Base-by-base conservation (phyloP, 768 basidiomycete species). In the Daedaleopsis sinensis region DNA sequence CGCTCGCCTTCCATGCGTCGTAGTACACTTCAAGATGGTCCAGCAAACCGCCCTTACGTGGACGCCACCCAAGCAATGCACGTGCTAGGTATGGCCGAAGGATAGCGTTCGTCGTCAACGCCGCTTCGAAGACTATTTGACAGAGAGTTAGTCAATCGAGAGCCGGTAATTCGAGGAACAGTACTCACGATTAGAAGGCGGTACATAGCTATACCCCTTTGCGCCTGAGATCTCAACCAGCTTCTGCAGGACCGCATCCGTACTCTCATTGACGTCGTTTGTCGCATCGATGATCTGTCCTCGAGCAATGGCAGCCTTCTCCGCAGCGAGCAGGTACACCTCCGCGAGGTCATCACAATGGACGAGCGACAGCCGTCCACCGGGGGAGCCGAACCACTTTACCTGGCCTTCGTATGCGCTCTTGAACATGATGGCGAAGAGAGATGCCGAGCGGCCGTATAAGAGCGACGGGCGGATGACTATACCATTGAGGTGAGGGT, bases 271-370 rank as follows among this genome's bases (percentile, higher is more conserved):
- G 10, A 62, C 48, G 32, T 75, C 74, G 63, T 82, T 82, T 13
- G 73, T 64, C 1, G 70, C 78, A 52, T 79, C 73, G 70, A 83
- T 79, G 13, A 77, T 75, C 62, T 73, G 68, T 11, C 81, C 81
- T 0, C 68, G 67, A 18, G 75, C 62, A 9, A 78, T 60, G 10
- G 67, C 56, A 0, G 74, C 78, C 59, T 74, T 72, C 69, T 82
- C 82, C 9, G 76, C 76, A 1, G 72, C 75, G 11, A 75, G 66
- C 5, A 81, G 39, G 56, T 77, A 82, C 39, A 79, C 52, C 52
- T 80, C 81, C 4, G 80, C 80, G 42, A 80, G 68, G 61, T 83
- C 82, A 65, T 83, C 82, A 12, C 61, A 52, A 65, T 83, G 82
- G 42, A 83, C 68, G 5, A 76, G 52, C 11, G 73, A 63, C 21